These are phyloP conservation scores for Pseudocercospora vitis DNA, from an alignment of 2,329 filamentous ascomycete species.

Conservation along the genomic window DNA sequence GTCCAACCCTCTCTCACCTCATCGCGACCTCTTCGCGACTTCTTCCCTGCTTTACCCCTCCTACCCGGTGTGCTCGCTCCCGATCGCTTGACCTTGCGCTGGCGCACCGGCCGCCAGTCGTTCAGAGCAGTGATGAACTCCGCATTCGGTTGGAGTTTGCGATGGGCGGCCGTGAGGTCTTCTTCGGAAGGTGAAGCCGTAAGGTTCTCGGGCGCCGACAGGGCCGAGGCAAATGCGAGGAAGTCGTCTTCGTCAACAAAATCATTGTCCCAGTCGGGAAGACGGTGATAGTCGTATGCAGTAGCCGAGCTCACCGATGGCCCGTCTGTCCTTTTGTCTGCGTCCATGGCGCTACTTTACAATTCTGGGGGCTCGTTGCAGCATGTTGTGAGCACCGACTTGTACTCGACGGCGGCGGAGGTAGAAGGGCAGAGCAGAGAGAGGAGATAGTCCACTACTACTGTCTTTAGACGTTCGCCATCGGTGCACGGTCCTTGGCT, in stretches of 20 bases:
- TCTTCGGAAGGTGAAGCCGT: constrained; percentile 57
- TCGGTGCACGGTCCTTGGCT: not conserved
- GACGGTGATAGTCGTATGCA: constrained; percentile 65
- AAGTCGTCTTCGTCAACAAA: constrained; percentile 75
- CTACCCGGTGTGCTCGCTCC: constrained; percentile 31
- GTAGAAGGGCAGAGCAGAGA: not conserved
- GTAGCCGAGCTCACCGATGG: constrained; percentile 44
- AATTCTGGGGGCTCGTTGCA: not conserved
- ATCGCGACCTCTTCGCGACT: constrained; percentile 62
- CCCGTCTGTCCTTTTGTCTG: constrained; percentile 49
- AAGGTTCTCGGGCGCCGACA: constrained; percentile 72
- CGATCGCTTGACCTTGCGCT: constrained; percentile 53
- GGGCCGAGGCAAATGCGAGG: constrained; percentile 73
- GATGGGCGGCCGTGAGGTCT: constrained; percentile 48
- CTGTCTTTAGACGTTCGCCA: not conserved
- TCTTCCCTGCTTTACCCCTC: constrained; percentile 37
- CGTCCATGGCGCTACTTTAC: constrained; percentile 32
- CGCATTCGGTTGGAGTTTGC: constrained; percentile 42
- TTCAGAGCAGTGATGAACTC: constrained; percentile 83
- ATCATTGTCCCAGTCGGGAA: constrained; percentile 78
- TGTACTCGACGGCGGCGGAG: not conserved
- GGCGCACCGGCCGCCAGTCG: constrained; percentile 89
- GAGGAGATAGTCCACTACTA: not conserved
- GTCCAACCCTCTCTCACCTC: constrained; percentile 93
- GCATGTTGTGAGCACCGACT: not conserved